Evolutionary conservation across 1,139 yeast species (phyloP).

Genomic region (Suhomyces guaymorum): DNA sequence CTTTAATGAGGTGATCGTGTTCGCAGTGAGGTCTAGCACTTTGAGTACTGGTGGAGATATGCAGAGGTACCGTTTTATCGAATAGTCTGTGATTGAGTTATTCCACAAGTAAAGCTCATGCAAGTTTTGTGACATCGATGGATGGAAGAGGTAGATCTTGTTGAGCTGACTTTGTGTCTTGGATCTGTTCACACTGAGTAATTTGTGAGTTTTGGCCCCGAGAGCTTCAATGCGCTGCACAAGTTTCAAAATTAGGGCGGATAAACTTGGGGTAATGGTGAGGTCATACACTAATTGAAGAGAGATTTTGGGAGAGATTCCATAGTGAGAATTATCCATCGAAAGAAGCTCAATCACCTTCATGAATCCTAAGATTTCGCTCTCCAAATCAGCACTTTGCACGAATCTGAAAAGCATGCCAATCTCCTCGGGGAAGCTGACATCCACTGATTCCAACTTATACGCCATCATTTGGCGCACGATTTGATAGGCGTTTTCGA

Average conservation of each 20-base stretch:
- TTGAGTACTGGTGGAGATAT: slow-evolving; percentile 12
- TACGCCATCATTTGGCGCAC: slow-evolving; percentile 16
- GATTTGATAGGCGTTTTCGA: slow-evolving; percentile 16
- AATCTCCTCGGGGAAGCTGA: slow-evolving; percentile 20
- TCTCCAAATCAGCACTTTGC: not conserved
- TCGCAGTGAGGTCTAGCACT: slow-evolving; percentile 23
- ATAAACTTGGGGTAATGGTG: slow-evolving; percentile 8
- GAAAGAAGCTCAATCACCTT: slow-evolving; percentile 22
- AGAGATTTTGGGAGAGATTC: slow-evolving; percentile 15
- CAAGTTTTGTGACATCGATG: slow-evolving; percentile 17
- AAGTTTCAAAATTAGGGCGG: slow-evolving; percentile 13
- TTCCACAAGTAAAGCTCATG: slow-evolving; percentile 23
- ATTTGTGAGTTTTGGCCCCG: slow-evolving; percentile 17
- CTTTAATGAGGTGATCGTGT: slow-evolving; percentile 19
- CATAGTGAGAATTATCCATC: slow-evolving; percentile 20
- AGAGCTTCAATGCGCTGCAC: slow-evolving; percentile 19
- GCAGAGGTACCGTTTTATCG: slow-evolving; percentile 10
- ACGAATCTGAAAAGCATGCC: slow-evolving; percentile 15
- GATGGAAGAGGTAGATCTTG: slow-evolving; percentile 8
- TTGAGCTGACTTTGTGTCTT: slow-evolving; percentile 7
- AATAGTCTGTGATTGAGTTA: slow-evolving; percentile 18
- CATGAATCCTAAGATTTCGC: slow-evolving; percentile 13
- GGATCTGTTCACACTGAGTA: slow-evolving; percentile 19
- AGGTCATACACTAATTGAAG: slow-evolving; percentile 20
- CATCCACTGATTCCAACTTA: slow-evolving; percentile 11